A percentile compares a stretch with the other conserved stretches of the same genome.
Conservation (phyloP, 148 eudicot species). For the Chenopodium album region DNA sequence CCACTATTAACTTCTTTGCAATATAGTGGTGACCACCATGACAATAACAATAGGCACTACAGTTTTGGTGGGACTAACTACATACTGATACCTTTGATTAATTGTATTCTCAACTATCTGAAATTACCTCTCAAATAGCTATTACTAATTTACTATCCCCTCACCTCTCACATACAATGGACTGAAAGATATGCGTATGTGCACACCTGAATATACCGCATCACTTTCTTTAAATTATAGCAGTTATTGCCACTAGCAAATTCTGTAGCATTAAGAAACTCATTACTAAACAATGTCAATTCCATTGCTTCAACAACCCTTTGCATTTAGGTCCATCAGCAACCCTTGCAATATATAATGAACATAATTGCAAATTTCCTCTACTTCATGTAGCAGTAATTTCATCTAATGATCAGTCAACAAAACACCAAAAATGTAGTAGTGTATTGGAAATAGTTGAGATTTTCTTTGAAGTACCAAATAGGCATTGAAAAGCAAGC, state of each 20-base stretch:
- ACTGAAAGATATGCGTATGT: neutral
- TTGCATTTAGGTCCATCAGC: neutral
- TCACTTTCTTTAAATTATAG: neutral
- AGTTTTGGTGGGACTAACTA: neutral
- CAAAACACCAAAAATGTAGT: neutral
- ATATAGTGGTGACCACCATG: neutral
- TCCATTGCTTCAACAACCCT: neutral
- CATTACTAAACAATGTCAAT: neutral
- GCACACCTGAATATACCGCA: neutral
- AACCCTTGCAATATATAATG: neutral
- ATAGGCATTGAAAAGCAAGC: neutral
- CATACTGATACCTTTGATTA: neutral
- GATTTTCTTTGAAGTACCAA: neutral
- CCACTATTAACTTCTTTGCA: neutral
- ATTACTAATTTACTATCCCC: neutral
- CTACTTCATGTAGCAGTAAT: neutral
- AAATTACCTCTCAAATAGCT: neutral
- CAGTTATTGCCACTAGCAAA: neutral
- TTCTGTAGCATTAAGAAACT: neutral
- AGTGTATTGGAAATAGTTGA: neutral
- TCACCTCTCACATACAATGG: neutral
- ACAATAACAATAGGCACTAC: neutral
- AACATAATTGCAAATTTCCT: neutral
- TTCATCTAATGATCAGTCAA: neutral
- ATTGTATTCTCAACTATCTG: neutral